Base-by-base conservation (phyloP, 2,329 filamentous ascomycete genomes). In the Hyphodiscus sp. region DNA sequence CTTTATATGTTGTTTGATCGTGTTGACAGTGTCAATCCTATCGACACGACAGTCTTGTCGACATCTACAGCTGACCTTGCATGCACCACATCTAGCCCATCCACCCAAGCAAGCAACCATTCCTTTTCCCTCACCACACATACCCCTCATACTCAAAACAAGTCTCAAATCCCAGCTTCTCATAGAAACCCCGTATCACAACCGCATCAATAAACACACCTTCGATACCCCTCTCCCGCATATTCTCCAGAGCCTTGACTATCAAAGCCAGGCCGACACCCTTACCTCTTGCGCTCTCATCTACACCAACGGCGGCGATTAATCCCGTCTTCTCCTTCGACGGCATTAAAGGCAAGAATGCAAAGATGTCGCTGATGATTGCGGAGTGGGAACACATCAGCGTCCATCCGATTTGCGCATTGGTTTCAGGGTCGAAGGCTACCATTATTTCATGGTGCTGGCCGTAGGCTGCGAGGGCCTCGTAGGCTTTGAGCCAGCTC, bases 141-240 rank as follows among this genome's bases (percentile, higher is more conserved):
- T 56, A 62, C 7, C 49, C 46, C 45, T 65, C 62, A 62, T 75
- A 76, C 50, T 71, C 70, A 47, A 69, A 67, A 65, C 65, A 71
- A 4, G 66, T 62, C 53, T 68, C 50, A 57, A 73, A 74, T 1
- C 73, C 73, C 42, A 74, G 55, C 49, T 68, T 67, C 60, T 74
- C 74, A 63, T 76, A 76, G 61, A 70, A 75, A 16, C 72, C 73
- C 16, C 70, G 64, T 42, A 73, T 61, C 20, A 65, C 67, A 42
- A 73, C 71, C 67, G 69, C 74, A 52, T 76, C 73, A 47, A 76
- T 68, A 60, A 73, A 74, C 1, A 74, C 69, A 0, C 70, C 70
- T 33, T 74, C 68, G 1, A 73, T 58, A 0, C 70, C 72, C 38
- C 73, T 60, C 41, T 67, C 50, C 55, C 66, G 71, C 71, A 76